These are phyloP conservation scores for Hirsutella minnesotensis DNA, from an alignment of 2,329 filamentous ascomycete species.

Conservation along the genomic window DNA sequence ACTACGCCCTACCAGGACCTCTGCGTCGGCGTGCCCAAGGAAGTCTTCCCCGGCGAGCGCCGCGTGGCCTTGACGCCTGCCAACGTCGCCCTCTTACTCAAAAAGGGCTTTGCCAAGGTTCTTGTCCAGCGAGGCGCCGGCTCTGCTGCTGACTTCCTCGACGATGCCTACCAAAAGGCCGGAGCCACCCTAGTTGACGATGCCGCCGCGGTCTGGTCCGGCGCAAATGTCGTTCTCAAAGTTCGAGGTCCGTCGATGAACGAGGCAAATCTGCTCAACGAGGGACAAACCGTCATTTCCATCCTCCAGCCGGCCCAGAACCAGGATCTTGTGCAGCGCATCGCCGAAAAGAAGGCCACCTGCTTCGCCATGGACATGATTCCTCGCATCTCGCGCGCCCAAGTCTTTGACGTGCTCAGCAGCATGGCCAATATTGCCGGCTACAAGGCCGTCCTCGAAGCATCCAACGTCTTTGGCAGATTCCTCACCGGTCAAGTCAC, in stretches of 20 bases:
- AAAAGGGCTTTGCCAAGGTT: conserved; percentile 72
- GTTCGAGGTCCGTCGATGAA: conserved; percentile 62
- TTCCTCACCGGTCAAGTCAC: conserved; percentile 86
- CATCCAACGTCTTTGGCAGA: conserved; percentile 78
- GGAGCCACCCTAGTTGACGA: conserved; percentile 67
- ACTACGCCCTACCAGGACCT: conserved; percentile 58
- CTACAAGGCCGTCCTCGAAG: conserved; percentile 84
- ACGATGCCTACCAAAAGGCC: conserved; percentile 64
- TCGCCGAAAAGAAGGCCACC: conserved; percentile 60
- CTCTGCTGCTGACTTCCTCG: conserved; percentile 61
- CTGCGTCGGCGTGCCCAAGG: conserved; percentile 67
- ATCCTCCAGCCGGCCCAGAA: conserved; percentile 79
- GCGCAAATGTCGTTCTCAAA: conserved; percentile 72
- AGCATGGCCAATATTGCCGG: conserved; percentile 93
- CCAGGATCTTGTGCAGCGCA: conserved; percentile 58
- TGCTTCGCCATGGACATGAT: conserved; percentile 90
- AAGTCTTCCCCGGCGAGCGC: conserved; percentile 67
- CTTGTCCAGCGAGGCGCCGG: conserved; percentile 77
- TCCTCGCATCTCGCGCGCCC: conserved; percentile 77
- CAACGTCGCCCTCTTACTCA: conserved; percentile 70
- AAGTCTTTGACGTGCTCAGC: conserved; percentile 78
- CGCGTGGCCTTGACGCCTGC: conserved; percentile 77
- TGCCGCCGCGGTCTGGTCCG: conserved; percentile 55
- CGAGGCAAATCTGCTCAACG: conserved; percentile 57
- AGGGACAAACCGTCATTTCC: conserved; percentile 65